Base-by-base conservation (phyloP, 805 yeast genomes). In the Wickerhamomyces canadensis region DNA sequence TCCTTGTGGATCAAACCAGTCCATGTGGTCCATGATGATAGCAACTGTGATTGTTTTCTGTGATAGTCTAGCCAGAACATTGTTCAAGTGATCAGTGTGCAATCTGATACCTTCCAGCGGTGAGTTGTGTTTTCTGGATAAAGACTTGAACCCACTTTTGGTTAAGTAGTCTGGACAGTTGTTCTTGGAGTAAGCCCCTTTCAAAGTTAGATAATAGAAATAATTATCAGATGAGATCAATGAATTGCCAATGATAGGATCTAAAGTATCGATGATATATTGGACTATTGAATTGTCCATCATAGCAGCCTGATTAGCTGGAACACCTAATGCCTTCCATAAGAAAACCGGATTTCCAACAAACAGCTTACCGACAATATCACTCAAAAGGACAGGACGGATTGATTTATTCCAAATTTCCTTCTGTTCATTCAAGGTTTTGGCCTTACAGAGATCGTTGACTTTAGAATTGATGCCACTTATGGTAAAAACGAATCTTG, bases 311-410 rank as follows among this genome's bases (percentile, higher is more conserved):
- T 84, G 95, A 54, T 85, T 84, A 7, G 80, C 76, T 6, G 94
- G 95, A 33, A 84, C 95, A n/a, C 95, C 94, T 18, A 85, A 67
- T 0, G 94, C 94, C 56, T 82, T 84, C 95, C 95, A 84, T 40
- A 85, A 66, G 57, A 84, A 84, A n/a, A 84, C 58, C 16, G 91
- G 89, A 58, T 84, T 85, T n/a, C 88, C 88, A 29, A 85, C 72
- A 35, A 85, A 63, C 21, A 82, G 51, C 35, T 75, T 74, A 14
- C 84, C 78, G 37, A 84, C 80, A 35, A 81, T 48, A 16, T 85
- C 84, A 52, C 80, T 81, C 62, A 83, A 75, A 33, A 85, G 65
- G 4, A 82, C 74, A 5, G 93, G 93, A 44, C 78, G 75, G 37
- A 84, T 70, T 33, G 67, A 67, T 1, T 60, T 55, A 36, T 74